Evolutionary conservation across 805 yeast species (phyloP).

Genomic region (Suhomyces vadensis): DNA sequence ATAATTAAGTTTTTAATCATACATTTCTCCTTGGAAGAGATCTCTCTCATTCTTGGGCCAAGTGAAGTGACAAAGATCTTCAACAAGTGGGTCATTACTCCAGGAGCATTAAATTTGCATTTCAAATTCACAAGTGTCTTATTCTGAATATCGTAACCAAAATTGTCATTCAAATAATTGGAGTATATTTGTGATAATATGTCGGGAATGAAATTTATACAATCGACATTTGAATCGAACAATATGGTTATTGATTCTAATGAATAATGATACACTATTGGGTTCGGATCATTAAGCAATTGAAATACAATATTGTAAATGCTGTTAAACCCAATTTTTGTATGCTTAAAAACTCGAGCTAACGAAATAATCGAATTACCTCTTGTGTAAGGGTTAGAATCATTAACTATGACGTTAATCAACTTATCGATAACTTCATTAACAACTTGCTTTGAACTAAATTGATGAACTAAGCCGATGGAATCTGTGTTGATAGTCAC

Average conservation of each 20-base stretch:
- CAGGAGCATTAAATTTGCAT: conserved; percentile 32
- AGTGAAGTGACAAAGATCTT: conserved; percentile 34
- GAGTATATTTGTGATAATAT: conserved; percentile 33
- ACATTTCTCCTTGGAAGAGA: conserved; percentile 17
- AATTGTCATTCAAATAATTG: conserved; percentile 35
- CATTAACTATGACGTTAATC: conserved; percentile 67
- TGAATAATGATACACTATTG: conserved; percentile 75
- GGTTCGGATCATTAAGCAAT: conserved; percentile 77
- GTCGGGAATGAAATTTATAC: conserved; percentile 42
- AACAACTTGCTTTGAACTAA: conserved; percentile 19
- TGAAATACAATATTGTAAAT: conserved; percentile 60
- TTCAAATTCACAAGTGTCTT: conserved; percentile 36
- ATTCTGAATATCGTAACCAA: conserved; percentile 38
- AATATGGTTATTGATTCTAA: conserved; percentile 57
- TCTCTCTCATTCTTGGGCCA: conserved; percentile 39
- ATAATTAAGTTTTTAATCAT: conserved; percentile 30
- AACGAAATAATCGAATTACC: conserved; percentile 36
- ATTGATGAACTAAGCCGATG: conserved; percentile 48
- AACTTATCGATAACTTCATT: conserved; percentile 27
- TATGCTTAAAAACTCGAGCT: conserved; percentile 28
- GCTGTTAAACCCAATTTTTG: conserved; percentile 34
- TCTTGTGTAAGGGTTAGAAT: conserved; percentile 63
- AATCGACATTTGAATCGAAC: conserved; percentile 56
- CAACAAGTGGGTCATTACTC: conserved; percentile 24
- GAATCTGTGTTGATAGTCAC: conserved; percentile 55